Conservation (phyloP, 202 grass and related monocot species). For the Digitaria exilis region DNA sequence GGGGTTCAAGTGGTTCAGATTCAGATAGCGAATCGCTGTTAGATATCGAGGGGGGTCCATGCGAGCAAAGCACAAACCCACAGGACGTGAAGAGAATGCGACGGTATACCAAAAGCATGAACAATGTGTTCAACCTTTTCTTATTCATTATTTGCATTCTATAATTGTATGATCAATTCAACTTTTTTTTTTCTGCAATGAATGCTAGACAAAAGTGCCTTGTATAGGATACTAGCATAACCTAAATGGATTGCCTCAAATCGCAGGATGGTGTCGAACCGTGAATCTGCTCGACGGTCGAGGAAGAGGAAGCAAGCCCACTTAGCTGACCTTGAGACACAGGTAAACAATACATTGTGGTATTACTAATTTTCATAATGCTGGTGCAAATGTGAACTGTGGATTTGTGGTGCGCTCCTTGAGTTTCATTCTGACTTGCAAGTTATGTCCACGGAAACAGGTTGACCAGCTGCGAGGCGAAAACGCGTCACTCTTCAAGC, state of each 20-base stretch:
- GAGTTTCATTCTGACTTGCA: not conserved
- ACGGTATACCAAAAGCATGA: constrained; percentile 52
- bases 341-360: constrained; percentile 38
- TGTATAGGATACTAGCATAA: not conserved
- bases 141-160: not conserved
- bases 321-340: constrained; percentile 74
- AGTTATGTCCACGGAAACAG: constrained; percentile 37
- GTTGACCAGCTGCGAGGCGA: constrained; percentile 82
- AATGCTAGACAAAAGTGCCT: not conserved
- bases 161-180: not conserved
- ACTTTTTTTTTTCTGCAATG: not conserved
- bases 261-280: constrained; percentile 86
- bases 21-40: constrained; percentile 81
- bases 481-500: constrained; percentile 72
- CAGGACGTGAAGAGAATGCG: constrained; percentile 75
- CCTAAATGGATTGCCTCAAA: not conserved
- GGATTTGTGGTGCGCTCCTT: not conserved
- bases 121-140: constrained; percentile 2
- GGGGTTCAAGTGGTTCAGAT: constrained; percentile 78
- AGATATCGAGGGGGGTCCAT: constrained; percentile 58
- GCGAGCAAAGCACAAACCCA: constrained; percentile 64
- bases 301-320: constrained; percentile 99
- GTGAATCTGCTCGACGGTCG: constrained; percentile 86
- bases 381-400: not conserved
- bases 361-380: not conserved